Conservation (phyloP, 148 eudicot species). For the Rhododendron vialii region DNA sequence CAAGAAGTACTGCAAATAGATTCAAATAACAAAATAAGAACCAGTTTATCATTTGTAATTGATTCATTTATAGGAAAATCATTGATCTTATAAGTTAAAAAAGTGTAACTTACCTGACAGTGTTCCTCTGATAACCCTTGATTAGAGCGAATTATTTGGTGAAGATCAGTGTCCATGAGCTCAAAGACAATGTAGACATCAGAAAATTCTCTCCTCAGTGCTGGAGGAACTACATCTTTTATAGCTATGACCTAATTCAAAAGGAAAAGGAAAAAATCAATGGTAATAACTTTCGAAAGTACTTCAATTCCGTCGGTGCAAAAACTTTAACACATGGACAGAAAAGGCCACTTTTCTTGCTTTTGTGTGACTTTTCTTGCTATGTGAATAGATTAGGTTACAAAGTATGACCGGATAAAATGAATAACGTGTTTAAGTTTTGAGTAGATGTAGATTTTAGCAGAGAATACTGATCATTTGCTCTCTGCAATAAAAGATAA, state of each 20-base stretch:
- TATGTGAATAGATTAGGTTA: neutral
- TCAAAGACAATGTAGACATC: conserved; percentile 87
- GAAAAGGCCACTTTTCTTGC: neutral
- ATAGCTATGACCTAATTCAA: conserved; percentile 56
- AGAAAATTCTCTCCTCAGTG: conserved; percentile 49
- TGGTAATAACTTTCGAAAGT: neutral
- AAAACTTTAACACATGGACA: neutral
- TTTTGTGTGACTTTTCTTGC: neutral
- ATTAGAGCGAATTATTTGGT: conserved; percentile 86
- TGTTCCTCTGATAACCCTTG: conserved; percentile 90
- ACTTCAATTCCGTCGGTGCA: neutral
- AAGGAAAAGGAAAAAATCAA: neutral
- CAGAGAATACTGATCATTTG: neutral
- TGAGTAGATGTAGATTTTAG: neutral
- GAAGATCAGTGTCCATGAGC: conserved; percentile 39
- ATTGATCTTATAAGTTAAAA: neutral
- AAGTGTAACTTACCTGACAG: conserved; percentile 55
- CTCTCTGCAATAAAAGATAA: neutral
- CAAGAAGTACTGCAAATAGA: conserved; percentile 70
- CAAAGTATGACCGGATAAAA: neutral
- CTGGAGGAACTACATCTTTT: conserved; percentile 57
- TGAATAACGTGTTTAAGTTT: neutral
- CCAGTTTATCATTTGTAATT: neutral
- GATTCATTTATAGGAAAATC: neutral
- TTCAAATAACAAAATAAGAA: neutral